These are phyloP conservation scores for Backusella parvicylindrica DNA, from an alignment of 192 early-diverging fungal genomes.

Conservation along the genomic window DNA sequence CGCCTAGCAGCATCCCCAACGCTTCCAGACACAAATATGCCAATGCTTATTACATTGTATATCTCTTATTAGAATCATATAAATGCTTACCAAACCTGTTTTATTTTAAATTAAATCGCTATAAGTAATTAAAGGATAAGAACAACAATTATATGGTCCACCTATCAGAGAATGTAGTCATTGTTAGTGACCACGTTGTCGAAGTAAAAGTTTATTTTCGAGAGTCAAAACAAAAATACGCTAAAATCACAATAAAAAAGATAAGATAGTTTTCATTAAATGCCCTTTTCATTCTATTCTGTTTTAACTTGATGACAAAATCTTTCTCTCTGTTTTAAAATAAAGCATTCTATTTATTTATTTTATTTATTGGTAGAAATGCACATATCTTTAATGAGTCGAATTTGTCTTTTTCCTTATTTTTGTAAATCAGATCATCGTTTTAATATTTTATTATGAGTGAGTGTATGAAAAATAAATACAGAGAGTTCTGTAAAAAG, in stretches of 20 bases:
- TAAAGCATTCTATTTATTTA: conserved; percentile 61
- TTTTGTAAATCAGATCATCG: conserved; percentile 38
- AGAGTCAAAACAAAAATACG: conserved; percentile 90
- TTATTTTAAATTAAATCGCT: conserved; percentile 74
- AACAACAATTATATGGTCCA: conserved; percentile 99
- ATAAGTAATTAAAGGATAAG: conserved; percentile 81
- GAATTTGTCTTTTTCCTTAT: conserved; percentile 80
- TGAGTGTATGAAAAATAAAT: neutral
- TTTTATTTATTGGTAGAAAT: conserved; percentile 90
- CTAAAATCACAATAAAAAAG: conserved; percentile 94
- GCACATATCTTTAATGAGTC: conserved; percentile 96
- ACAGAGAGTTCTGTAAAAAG: too few species aligned
- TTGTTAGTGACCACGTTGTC: conserved; percentile 92
- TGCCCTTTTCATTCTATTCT: conserved; percentile 59
- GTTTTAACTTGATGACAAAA: neutral
- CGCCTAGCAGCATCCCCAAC: conserved; percentile 86
- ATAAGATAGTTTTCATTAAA: conserved; percentile 89
- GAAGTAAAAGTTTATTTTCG: conserved; percentile 83
- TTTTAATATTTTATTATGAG: neutral
- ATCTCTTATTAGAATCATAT: neutral
- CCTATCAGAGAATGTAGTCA: conserved; percentile 94
- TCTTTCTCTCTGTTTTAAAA: neutral
- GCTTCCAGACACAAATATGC: too few species aligned
- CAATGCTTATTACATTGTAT: too few species aligned
- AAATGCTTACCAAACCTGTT: conserved; percentile 69